phyloP scores from a whole-genome alignment of 2,329 filamentous ascomycete genomes.

The Xylariales sp. region DNA sequence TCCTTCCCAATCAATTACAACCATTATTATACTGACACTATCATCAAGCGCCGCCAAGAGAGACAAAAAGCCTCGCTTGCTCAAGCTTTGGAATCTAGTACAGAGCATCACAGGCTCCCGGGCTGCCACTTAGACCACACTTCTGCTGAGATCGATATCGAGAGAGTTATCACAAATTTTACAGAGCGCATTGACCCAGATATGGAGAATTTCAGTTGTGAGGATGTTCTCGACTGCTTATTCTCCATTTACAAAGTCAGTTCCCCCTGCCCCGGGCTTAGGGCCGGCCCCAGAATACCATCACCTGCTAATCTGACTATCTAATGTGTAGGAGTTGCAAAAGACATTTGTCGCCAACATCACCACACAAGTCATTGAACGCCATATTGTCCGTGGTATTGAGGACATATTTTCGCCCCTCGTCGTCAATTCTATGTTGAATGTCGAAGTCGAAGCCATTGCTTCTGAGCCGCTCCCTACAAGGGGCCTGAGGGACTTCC shows the following conservation, averaged over 20 bases:
- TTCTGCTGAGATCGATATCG: background rate
- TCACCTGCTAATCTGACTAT: constrained; percentile 2
- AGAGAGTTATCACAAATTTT: constrained; percentile 1
- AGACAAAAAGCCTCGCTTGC: constrained; percentile 3
- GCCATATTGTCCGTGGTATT: constrained; percentile 26
- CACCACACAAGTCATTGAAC: constrained; percentile 30
- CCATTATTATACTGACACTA: constrained; percentile 51
- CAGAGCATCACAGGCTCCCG: background rate
- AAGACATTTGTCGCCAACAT: constrained; percentile 30
- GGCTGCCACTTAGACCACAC: too few relatives aligned
- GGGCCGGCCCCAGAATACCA: background rate
- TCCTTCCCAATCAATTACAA: constrained; percentile 53
- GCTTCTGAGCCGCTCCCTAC: constrained; percentile 44
- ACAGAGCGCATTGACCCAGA: background rate
- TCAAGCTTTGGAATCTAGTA: background rate
- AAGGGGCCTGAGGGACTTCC: constrained; percentile 40
- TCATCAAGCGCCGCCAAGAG: constrained; percentile 38
- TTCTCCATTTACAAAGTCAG: constrained; percentile 30
- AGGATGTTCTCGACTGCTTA: constrained; percentile 26
- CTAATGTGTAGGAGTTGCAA: constrained; percentile 11
- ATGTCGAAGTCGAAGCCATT: constrained; percentile 43
- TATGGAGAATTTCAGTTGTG: constrained; percentile 29
- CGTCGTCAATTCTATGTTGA: constrained; percentile 35
- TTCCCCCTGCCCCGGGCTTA: background rate
- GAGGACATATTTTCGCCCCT: constrained; percentile 32